These are phyloP conservation scores for Neofusicoccum sp. DNA, from an alignment of 2,329 filamentous ascomycete species.

Conservation along the genomic window DNA sequence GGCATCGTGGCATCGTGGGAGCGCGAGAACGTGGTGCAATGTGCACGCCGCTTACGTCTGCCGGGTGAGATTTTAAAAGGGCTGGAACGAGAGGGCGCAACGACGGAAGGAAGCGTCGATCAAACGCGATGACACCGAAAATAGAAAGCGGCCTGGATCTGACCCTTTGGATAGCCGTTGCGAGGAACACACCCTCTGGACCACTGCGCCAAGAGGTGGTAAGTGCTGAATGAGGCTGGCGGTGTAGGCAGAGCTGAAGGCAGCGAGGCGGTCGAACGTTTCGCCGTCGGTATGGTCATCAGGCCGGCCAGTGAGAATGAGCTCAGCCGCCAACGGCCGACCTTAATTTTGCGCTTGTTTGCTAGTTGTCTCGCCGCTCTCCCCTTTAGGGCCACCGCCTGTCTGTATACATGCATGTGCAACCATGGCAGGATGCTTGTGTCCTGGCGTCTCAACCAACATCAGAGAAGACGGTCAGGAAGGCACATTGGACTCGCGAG, in stretches of 20 bases:
- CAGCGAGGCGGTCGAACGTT: background rate
- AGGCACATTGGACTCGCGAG: background rate
- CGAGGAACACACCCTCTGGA: background rate
- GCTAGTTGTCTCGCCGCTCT: background rate
- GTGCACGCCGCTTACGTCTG: constrained; percentile 2
- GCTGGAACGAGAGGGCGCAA: background rate
- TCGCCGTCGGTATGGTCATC: background rate
- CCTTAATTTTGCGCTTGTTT: background rate
- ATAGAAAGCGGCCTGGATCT: constrained; percentile 8
- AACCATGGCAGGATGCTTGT: background rate
- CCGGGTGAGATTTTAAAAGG: background rate
- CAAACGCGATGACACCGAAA: background rate
- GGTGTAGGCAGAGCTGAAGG: background rate
- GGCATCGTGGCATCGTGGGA: background rate
- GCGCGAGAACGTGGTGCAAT: background rate
- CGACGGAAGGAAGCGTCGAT: constrained; percentile 3
- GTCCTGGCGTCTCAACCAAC: background rate
- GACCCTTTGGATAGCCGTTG: background rate
- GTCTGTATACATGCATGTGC: background rate
- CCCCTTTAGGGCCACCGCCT: background rate
- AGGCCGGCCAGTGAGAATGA: background rate
- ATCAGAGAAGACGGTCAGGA: background rate
- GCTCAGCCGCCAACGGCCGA: constrained; percentile 7
- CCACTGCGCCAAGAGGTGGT: background rate
- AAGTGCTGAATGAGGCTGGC: background rate